These are phyloP conservation scores for Populus hybrid DNA, from an alignment of 441 rosid genomes.

Conservation along the genomic window DNA sequence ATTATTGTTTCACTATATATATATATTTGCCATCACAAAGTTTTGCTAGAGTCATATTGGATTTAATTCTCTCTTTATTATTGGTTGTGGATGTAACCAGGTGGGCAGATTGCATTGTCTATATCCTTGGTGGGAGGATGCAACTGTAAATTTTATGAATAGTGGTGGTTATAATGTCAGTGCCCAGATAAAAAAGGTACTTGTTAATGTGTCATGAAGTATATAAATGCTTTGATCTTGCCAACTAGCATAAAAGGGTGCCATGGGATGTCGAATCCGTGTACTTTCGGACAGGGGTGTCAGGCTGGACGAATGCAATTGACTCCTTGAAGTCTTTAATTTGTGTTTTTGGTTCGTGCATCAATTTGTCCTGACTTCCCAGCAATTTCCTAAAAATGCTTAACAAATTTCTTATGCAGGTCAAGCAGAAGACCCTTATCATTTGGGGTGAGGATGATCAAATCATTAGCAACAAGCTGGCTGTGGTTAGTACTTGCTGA, in stretches of 20 bases:
- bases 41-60: slow-evolving; percentile 10
- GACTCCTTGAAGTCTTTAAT: background rate
- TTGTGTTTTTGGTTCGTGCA: background rate
- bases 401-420: slow-evolving; percentile 35
- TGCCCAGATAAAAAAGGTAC: slow-evolving; percentile 56
- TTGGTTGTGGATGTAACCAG: slow-evolving; percentile 30
- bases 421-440: slow-evolving; percentile 65
- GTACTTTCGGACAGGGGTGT: background rate
- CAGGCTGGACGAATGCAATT: background rate
- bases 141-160: slow-evolving; percentile 66
- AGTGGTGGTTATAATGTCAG: slow-evolving; percentile 72
- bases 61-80: background rate
- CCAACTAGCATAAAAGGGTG: background rate
- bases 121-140: slow-evolving; percentile 85
- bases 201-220: slow-evolving; percentile 4
- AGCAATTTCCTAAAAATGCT: slow-evolving; percentile 1
- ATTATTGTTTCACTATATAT: too few relatives aligned
- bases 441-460: slow-evolving; percentile 85
- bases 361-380: background rate
- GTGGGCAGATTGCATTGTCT: slow-evolving; percentile 80
- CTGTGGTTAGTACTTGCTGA: slow-evolving; percentile 46
- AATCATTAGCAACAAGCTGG: slow-evolving; percentile 68
- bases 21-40: background rate
- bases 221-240: background rate
- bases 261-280: background rate